Evolutionary conservation across 208 protist genomes (phyloP), one percentile per base, ranked within the genome.

Genomic region (Crithidia brevicula): DNA sequence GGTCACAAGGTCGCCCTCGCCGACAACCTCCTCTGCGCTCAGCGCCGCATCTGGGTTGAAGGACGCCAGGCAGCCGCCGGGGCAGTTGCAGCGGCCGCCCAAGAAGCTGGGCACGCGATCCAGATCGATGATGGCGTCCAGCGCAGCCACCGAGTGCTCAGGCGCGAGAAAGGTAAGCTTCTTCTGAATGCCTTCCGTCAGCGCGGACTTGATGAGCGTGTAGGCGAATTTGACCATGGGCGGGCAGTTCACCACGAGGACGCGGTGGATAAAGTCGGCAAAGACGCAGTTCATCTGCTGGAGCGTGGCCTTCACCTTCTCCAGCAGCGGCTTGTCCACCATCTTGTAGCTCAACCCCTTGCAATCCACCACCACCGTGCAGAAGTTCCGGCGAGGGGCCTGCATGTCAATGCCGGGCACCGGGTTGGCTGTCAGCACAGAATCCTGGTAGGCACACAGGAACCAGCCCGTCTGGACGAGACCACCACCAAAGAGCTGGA

Each of bases 221-320:
- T 82, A 92, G 25, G 78, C 86, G 43, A 92, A 84, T 51, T 73
- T 70, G 18, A 92, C 73, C 81, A 92, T 86, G 7, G 58, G 62
- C 20, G 86, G 83, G 69, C 76, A 85, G 70, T 92, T 92, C 13
- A 88, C 76, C 27, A 83, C 78, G 42, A 86, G 53, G 49, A 92
- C 61, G 62, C 83, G 82, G 65, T 88, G 67, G 9, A 92, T 61
- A 23, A 69, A 83, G 64, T 92, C 83, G 22, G 81, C 74, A 45
- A 83, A 83, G 67, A 83, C 68, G 30, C 23, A 22, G 68, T 77
- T 79, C 42, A 89, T 78, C 38, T 62, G 72, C 28, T 66, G 65
- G 30, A 89, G 58, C 13, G 49, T 68, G 5, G 68, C 58, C 58
- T 79, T 81, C 23, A 88, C 74, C 50, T 87, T 65, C 47, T 88